A percentile compares a stretch with the other conserved stretches of the same genome.
These are phyloP conservation scores for Phytophthora uliginosa DNA, from an alignment of 352 stramenopile species.

Conservation along the genomic window DNA sequence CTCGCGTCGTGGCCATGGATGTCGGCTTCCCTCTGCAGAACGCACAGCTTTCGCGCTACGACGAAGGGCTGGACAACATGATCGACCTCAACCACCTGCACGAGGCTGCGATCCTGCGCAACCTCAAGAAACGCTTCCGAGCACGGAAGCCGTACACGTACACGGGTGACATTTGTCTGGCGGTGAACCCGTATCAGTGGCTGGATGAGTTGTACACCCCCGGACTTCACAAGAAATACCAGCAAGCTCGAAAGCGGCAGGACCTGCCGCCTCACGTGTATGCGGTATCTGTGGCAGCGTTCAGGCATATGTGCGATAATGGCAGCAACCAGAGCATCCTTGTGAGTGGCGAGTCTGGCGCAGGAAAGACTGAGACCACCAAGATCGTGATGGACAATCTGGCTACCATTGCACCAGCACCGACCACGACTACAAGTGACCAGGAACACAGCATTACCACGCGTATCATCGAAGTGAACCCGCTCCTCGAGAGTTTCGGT, in stretches of 20 bases:
- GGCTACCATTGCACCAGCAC: conserved; percentile 68
- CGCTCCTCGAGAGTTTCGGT: conserved; percentile 98
- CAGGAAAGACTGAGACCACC: conserved; percentile 95
- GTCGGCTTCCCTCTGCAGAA: conserved; percentile 77
- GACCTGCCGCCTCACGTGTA: conserved; percentile 80
- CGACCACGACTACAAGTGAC: conserved; percentile 17
- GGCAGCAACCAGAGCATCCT: conserved; percentile 87
- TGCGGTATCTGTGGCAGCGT: conserved; percentile 74
- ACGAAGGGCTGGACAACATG: conserved; percentile 76
- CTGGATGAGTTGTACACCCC: conserved; percentile 82
- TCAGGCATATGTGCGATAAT: conserved; percentile 66
- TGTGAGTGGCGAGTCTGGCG: conserved; percentile 90
- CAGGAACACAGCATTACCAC: conserved; percentile 67
- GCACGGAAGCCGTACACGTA: conserved; percentile 94
- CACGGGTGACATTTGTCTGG: conserved; percentile 97
- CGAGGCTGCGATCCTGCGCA: conserved; percentile 92
- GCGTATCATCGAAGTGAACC: conserved; percentile 97
- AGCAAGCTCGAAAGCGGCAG: conserved; percentile 48
- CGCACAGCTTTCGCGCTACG: conserved; percentile 29
- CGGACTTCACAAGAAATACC: conserved; percentile 77
- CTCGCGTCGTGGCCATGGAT: conserved; percentile 47
- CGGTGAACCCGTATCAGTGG: conserved; percentile 97
- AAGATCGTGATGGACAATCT: conserved; percentile 94
- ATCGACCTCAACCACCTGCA: conserved; percentile 90
- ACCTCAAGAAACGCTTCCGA: conserved; percentile 87